These are phyloP conservation scores for Dioszegia hungarica DNA, from an alignment of 768 basidiomycete species.

Conservation along the genomic window DNA sequence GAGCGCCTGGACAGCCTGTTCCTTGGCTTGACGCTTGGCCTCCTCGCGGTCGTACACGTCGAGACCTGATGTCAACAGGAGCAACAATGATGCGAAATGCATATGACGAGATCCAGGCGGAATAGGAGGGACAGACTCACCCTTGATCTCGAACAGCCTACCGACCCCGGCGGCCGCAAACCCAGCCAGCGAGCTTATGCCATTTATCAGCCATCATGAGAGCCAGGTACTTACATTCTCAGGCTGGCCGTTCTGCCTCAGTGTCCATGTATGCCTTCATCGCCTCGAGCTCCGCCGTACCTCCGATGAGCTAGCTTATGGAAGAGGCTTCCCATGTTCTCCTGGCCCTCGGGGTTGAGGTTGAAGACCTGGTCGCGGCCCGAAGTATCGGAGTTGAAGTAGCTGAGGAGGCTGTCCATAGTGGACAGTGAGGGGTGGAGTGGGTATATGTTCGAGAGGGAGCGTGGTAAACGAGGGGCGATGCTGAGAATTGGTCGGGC, in stretches of 20 bases:
- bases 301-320: slow-evolving; percentile 42
- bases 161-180: slow-evolving; percentile 50
- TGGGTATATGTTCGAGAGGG: slow-evolving; percentile 2
- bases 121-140: slow-evolving; percentile 19
- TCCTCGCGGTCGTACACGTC: slow-evolving; percentile 44
- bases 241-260: slow-evolving; percentile 46
- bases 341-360: slow-evolving; percentile 30
- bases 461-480: too few relatives aligned
- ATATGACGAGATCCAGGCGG: too few relatives aligned
- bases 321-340: slow-evolving; percentile 35
- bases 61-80: slow-evolving; percentile 24
- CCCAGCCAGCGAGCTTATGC: slow-evolving; percentile 49
- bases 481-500: too few relatives aligned
- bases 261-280: slow-evolving; percentile 51
- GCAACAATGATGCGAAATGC: not conserved
- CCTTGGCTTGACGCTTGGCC: slow-evolving; percentile 40
- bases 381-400: slow-evolving; percentile 37
- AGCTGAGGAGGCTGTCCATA: slow-evolving; percentile 29
- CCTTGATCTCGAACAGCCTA: slow-evolving; percentile 51
- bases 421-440: slow-evolving; percentile 10
- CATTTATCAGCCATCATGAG: slow-evolving; percentile 25
- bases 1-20: slow-evolving; percentile 35
- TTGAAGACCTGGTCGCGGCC: slow-evolving; percentile 36
- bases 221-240: slow-evolving; percentile 21
- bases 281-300: slow-evolving; percentile 49